A percentile compares a stretch with the other conserved stretches of the same genome.
Evolutionary conservation across 1,284 basidiomycete genomes (phyloP).

Genomic region (Ceratobasidium sp.): DNA sequence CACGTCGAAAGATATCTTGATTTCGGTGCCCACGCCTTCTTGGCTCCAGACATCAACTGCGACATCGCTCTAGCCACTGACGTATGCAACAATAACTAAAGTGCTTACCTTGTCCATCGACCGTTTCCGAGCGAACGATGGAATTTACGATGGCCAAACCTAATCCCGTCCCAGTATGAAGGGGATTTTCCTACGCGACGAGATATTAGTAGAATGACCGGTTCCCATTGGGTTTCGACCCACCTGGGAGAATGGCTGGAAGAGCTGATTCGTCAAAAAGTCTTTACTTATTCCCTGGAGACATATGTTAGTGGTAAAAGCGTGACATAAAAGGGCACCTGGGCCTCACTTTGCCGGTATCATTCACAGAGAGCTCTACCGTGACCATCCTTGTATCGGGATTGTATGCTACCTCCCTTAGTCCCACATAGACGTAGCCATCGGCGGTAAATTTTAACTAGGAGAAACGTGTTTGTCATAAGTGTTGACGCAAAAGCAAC

Average conservation of each 20-base stretch:
- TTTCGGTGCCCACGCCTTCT: conserved; percentile 93
- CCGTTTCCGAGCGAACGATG: conserved; percentile 87
- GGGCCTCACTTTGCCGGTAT: conserved; percentile 84
- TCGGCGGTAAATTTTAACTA: conserved; percentile 62
- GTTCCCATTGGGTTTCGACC: conserved; percentile 44
- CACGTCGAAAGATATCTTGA: conserved; percentile 87
- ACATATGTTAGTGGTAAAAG: conserved; percentile 3
- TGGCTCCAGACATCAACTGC: conserved; percentile 86
- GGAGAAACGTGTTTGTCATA: not conserved
- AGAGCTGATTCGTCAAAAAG: conserved; percentile 94
- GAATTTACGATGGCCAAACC: conserved; percentile 98
- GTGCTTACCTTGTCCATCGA: conserved; percentile 76
- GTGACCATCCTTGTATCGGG: conserved; percentile 61
- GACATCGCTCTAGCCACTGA: not conserved
- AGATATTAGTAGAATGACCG: not conserved
- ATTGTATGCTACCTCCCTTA: conserved; percentile 56
- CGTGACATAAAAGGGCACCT: conserved; percentile 12
- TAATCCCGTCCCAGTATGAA: conserved; percentile 93
- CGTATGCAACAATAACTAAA: conserved; percentile 51
- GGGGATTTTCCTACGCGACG: conserved; percentile 72
- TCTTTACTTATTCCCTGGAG: conserved; percentile 84
- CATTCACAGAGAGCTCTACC: conserved; percentile 87
- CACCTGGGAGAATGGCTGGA: conserved; percentile 93
- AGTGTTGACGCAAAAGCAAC: not conserved
- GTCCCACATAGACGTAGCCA: conserved; percentile 88